Evolutionary conservation across 495 filamentous ascomycete species (phyloP).

Genomic region (Pyronema omphalodes): DNA sequence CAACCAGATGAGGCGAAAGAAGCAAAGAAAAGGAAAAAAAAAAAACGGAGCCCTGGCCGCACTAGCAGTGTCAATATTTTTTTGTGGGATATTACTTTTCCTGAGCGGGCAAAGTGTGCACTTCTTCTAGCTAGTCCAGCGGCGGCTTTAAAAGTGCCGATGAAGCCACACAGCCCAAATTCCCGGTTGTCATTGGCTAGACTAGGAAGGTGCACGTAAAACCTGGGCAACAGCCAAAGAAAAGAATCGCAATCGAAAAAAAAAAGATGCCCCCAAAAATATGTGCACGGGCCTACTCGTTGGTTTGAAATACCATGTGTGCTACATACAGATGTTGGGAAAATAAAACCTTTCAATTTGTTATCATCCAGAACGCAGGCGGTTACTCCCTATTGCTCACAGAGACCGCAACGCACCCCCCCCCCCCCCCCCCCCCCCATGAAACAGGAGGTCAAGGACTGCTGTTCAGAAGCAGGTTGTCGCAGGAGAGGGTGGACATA

Average conservation of each 20-base stretch:
- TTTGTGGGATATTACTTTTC: background rate
- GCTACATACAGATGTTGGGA: background rate
- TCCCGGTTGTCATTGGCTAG: constrained; percentile 23
- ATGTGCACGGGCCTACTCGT: constrained; percentile 2
- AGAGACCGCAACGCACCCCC: background rate
- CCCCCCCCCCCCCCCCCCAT: too few species aligned
- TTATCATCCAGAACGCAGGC: background rate
- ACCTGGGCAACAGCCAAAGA: constrained; percentile 16
- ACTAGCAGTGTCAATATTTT: background rate
- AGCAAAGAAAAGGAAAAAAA: background rate
- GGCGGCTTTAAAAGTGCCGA: background rate
- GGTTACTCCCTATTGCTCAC: background rate
- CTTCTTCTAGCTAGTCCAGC: background rate
- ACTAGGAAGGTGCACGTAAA: constrained; percentile 23
- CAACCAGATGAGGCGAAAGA: background rate
- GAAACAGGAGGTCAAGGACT: constrained; percentile 1
- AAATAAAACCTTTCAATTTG: constrained; percentile 1
- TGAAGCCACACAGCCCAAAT: constrained; percentile 10
- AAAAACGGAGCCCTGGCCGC: background rate
- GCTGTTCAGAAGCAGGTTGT: background rate
- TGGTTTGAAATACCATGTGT: background rate
- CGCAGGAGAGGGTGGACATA: background rate
- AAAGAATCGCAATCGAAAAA: constrained; percentile 22
- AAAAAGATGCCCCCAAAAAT: background rate
- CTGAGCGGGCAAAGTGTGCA: background rate